phyloP scores from a whole-genome alignment of 2,329 filamentous ascomycete genomes.

The Pseudopyricularia cyperi region DNA sequence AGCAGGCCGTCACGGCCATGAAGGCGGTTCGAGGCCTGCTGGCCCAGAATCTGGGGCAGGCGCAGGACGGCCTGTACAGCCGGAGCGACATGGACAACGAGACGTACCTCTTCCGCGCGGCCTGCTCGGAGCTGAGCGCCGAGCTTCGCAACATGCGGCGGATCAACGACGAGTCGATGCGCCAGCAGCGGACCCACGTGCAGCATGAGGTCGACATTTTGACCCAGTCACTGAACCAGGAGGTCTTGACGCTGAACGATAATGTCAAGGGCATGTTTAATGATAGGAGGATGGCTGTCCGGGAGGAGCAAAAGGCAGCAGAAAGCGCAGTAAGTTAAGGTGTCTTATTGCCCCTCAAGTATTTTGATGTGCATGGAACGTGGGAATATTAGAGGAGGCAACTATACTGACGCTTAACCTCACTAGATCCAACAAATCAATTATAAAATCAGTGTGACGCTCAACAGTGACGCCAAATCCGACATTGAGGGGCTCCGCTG shows the following conservation, averaged over 20 bases:
- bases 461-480: constrained; percentile 83
- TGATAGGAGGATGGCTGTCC: constrained; percentile 82
- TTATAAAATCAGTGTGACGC: constrained; percentile 84
- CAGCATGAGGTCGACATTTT: constrained; percentile 95
- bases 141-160: constrained; percentile 72
- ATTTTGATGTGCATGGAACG: neutral
- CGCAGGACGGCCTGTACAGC: constrained; percentile 67
- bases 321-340: constrained; percentile 56
- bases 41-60: constrained; percentile 66
- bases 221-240: constrained; percentile 72
- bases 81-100: constrained; percentile 94
- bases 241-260: constrained; percentile 70
- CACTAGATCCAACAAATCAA: constrained; percentile 77
- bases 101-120: constrained; percentile 84
- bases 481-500: constrained; percentile 86
- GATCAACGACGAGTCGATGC: constrained; percentile 65
- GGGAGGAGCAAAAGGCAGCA: constrained; percentile 73
- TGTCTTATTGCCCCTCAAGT: neutral
- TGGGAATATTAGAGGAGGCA: neutral
- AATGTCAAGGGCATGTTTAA: constrained; percentile 94
- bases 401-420: neutral
- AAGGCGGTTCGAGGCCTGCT: constrained; percentile 75
- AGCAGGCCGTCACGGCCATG: constrained; percentile 78
- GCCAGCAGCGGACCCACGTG: constrained; percentile 70
- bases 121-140: constrained; percentile 80